A percentile compares a stretch with the other conserved stretches of the same genome.
phyloP scores from a whole-genome alignment of 345 rosid species.

The Arabidopsis thaliana region DNA sequence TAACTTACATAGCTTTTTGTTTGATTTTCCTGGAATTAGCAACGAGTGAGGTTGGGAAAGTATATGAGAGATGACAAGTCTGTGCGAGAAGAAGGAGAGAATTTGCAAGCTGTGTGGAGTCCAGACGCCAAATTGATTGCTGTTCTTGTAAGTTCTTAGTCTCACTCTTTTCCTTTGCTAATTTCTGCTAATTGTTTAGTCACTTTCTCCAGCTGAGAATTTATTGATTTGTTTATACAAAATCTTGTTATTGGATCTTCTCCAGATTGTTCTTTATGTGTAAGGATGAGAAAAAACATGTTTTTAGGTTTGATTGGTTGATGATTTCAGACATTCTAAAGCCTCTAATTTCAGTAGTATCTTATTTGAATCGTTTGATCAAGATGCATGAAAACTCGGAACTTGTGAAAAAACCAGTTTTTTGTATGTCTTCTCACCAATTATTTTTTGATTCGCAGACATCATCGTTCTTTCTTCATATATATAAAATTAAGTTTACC shows the following conservation, averaged over 20 bases:
- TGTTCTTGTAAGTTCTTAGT: constrained; percentile 70
- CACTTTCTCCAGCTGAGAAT: neutral
- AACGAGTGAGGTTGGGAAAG: constrained; percentile 89
- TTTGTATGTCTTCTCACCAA: constrained; percentile 2
- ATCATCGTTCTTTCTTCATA: constrained; percentile 80
- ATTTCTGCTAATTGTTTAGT: neutral
- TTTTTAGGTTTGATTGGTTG: neutral
- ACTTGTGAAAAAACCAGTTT: neutral
- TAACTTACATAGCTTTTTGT: neutral
- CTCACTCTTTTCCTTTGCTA: constrained; percentile 11
- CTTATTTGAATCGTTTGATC: constrained; percentile 13
- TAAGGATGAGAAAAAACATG: neutral
- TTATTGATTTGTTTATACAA: neutral
- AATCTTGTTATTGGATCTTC: neutral
- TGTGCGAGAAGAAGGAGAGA: constrained; percentile 81
- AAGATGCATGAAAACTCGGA: neutral
- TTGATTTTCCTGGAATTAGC: constrained; percentile 48
- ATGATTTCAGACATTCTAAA: neutral
- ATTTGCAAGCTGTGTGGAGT: constrained; percentile 89
- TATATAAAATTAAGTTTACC: constrained; percentile 79
- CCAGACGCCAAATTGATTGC: constrained; percentile 85
- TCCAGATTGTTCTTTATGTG: neutral
- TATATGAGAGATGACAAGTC: constrained; percentile 80
- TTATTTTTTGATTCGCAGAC: constrained; percentile 61
- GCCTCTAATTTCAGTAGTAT: neutral